These are phyloP conservation scores for Oryza australiensis DNA, from an alignment of 176 grass and related monocot genomes.

Conservation along the genomic window DNA sequence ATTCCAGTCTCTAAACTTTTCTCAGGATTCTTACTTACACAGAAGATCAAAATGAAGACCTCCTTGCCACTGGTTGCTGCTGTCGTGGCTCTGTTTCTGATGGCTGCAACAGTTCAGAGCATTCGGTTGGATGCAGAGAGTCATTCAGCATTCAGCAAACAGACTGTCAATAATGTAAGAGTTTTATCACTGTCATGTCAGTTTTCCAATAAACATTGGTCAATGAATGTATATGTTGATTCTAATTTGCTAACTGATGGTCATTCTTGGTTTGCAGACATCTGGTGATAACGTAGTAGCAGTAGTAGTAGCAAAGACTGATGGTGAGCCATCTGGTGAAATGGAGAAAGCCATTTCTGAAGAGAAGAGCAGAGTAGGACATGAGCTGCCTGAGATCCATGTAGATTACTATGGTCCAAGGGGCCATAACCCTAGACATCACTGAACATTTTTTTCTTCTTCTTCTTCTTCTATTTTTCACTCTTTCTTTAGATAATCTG, in stretches of 20 bases:
- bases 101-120: slow-evolving; percentile 34
- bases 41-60: slow-evolving; percentile 28
- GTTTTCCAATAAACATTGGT: not conserved
- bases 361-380: slow-evolving; percentile 32
- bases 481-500: not conserved
- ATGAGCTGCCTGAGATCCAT: slow-evolving; percentile 58
- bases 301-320: slow-evolving; percentile 6
- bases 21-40: not conserved
- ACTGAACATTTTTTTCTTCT: slow-evolving; percentile 25
- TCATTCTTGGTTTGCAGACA: slow-evolving; percentile 26
- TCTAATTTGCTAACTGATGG: slow-evolving; percentile 22
- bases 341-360: slow-evolving; percentile 30
- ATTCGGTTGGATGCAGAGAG: slow-evolving; percentile 60
- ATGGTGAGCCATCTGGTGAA: slow-evolving; percentile 7
- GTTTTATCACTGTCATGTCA: not conserved
- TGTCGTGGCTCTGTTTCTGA: slow-evolving; percentile 33
- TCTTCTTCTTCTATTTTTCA: not conserved
- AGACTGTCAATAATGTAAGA: slow-evolving; percentile 45
- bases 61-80: not conserved
- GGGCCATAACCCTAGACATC: slow-evolving; percentile 63
- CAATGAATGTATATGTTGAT: not conserved
- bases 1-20: not conserved
- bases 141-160: slow-evolving; percentile 38
- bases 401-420: slow-evolving; percentile 77
- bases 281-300: slow-evolving; percentile 10